Conservation (phyloP, 1,139 yeast genomes). For the Yamadazyma aaseri region DNA sequence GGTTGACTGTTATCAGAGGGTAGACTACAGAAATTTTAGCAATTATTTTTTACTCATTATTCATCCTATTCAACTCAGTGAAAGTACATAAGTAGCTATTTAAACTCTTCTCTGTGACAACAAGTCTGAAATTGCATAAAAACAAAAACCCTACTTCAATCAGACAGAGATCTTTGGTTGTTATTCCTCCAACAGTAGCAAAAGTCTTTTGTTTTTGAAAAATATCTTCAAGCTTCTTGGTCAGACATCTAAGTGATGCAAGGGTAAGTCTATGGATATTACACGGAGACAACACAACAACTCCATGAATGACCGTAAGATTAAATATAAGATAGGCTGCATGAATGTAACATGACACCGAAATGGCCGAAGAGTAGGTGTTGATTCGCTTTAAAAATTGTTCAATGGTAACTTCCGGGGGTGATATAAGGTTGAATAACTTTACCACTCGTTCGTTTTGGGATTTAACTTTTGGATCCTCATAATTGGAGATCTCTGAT, state of each 20-base stretch:
- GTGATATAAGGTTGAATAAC: conserved; percentile 33
- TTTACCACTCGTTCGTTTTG: conserved; percentile 32
- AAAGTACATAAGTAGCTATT: conserved; percentile 28
- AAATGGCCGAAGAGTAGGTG: conserved; percentile 42
- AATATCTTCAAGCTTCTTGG: conserved; percentile 43
- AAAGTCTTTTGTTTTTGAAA: conserved; percentile 44
- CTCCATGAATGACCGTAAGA: conserved; percentile 32
- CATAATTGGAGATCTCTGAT: conserved; percentile 21
- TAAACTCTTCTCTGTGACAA: conserved; percentile 35
- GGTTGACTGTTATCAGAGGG: too few species aligned
- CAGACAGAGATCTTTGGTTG: conserved; percentile 34
- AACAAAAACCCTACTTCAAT: conserved; percentile 45
- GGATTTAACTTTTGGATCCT: conserved; percentile 14
- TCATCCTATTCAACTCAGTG: background rate
- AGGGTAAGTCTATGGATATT: conserved; percentile 41
- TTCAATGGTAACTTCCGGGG: conserved; percentile 37
- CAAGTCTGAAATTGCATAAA: conserved; percentile 38
- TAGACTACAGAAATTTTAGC: conserved; percentile 21
- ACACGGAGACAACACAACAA: conserved; percentile 29
- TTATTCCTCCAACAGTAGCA: conserved; percentile 48
- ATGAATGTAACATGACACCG: conserved; percentile 42
- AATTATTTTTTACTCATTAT: conserved; percentile 26
- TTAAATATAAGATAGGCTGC: conserved; percentile 41
- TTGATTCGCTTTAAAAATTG: conserved; percentile 39
- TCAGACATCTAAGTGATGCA: conserved; percentile 46